Conservation (phyloP, 2,329 filamentous ascomycete species). For the Samsoniella hepiali region DNA sequence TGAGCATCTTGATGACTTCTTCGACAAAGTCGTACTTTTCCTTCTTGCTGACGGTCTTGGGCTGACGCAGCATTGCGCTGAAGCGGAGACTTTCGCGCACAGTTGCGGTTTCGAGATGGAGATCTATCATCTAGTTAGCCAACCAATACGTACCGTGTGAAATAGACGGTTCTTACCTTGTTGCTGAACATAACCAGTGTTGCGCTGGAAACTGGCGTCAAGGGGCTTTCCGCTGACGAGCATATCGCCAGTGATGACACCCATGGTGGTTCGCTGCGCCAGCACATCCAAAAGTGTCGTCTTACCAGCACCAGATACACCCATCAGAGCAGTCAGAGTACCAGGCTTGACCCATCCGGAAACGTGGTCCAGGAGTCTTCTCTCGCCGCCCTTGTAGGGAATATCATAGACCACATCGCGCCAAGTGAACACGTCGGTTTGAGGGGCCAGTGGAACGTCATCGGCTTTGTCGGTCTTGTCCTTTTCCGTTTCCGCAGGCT, state of each 20-base stretch:
- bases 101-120: slow-evolving; percentile 54
- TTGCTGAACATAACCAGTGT: slow-evolving; percentile 66
- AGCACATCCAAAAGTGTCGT: slow-evolving; percentile 43
- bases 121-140: slow-evolving; percentile 36
- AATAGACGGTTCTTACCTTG: slow-evolving; percentile 41
- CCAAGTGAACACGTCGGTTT: slow-evolving; percentile 71
- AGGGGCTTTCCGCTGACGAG: slow-evolving; percentile 58
- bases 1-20: slow-evolving; percentile 62
- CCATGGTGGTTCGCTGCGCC: slow-evolving; percentile 52
- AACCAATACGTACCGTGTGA: not conserved
- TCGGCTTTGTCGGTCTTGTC: slow-evolving; percentile 28
- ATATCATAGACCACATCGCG: slow-evolving; percentile 68
- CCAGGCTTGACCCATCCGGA: slow-evolving; percentile 89
- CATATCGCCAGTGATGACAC: slow-evolving; percentile 64
- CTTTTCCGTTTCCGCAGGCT: slow-evolving; percentile 27
- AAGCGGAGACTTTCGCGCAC: slow-evolving; percentile 54
- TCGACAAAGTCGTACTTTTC: slow-evolving; percentile 63
- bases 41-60: slow-evolving; percentile 46
- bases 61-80: slow-evolving; percentile 57
- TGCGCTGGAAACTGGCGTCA: slow-evolving; percentile 58
- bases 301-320: slow-evolving; percentile 50
- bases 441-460: slow-evolving; percentile 28
- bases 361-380: slow-evolving; percentile 74
- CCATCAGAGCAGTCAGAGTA: slow-evolving; percentile 76
- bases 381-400: slow-evolving; percentile 68